Evolutionary conservation across 1,284 basidiomycete genomes (phyloP).

Genomic region (Rhodotorula mucilaginosa): DNA sequence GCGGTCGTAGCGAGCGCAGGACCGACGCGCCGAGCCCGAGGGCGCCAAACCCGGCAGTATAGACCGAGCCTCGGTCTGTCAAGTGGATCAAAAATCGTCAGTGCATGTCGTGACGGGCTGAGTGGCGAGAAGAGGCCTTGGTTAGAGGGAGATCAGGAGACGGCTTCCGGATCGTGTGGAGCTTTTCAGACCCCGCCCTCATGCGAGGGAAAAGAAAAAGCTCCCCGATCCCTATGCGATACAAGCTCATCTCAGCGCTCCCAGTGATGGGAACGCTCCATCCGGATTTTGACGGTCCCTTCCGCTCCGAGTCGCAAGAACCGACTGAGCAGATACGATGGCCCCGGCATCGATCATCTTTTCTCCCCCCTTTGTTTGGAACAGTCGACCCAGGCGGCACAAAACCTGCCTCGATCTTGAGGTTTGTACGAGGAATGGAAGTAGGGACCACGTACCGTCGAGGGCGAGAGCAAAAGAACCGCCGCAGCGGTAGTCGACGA

Average conservation of each 20-base stretch:
- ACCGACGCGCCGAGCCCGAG: constrained; percentile 13
- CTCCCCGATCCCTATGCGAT: not conserved
- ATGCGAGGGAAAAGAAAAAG: too few relatives aligned
- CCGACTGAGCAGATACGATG: constrained; percentile 32
- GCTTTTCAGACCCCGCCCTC: too few relatives aligned
- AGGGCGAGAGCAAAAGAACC: constrained; percentile 40
- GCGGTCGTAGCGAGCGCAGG: not conserved
- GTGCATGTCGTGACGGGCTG: too few relatives aligned
- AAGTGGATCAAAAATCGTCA: not conserved
- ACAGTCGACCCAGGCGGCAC: not conserved
- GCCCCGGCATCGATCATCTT: constrained; percentile 43
- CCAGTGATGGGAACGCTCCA: not conserved
- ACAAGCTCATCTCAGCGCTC: constrained; percentile 1
- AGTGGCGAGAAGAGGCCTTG: not conserved
- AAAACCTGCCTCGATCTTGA: too few relatives aligned
- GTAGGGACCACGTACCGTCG: constrained; percentile 32
- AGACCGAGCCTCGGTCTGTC: constrained; percentile 32
- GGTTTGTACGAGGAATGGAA: not conserved
- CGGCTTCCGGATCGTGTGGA: not conserved
- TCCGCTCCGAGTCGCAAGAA: constrained; percentile 3
- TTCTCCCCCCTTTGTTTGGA: not conserved
- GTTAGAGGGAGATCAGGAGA: constrained; percentile 5
- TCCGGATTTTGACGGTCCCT: constrained; percentile 12
- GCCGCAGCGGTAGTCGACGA: constrained; percentile 39
- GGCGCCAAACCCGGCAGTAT: constrained; percentile 33